Conservation (phyloP, 2,329 filamentous ascomycete genomes). For the Ceratocystis diversiconidia region DNA sequence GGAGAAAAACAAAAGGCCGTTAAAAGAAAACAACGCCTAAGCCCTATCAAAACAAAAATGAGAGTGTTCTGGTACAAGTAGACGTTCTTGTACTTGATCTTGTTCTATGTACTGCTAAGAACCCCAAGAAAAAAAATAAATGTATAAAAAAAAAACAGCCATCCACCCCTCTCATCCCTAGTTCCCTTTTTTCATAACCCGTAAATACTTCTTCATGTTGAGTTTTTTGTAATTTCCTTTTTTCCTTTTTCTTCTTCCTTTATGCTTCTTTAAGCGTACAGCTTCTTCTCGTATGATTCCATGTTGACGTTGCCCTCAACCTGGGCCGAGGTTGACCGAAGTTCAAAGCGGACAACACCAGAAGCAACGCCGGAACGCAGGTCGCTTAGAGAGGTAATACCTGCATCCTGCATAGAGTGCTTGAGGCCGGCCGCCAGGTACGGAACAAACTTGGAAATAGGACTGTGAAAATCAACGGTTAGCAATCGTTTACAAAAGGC, state of each 20-base stretch:
- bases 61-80: slow-evolving; percentile 5
- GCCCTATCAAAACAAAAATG: background rate
- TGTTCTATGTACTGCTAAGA: slow-evolving; percentile 10
- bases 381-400: slow-evolving; percentile 62
- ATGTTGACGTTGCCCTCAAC: slow-evolving; percentile 96
- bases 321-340: slow-evolving; percentile 86
- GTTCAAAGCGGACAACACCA: slow-evolving; percentile 77
- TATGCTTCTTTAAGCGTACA: slow-evolving; percentile 58
- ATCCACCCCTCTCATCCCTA: background rate
- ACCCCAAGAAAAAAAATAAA: background rate
- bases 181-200: slow-evolving; percentile 3
- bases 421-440: slow-evolving; percentile 92
- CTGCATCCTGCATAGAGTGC: slow-evolving; percentile 94
- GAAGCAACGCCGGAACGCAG: slow-evolving; percentile 61
- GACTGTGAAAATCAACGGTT: slow-evolving; percentile 33
- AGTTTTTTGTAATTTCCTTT: slow-evolving; percentile 5
- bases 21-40: background rate
- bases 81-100: slow-evolving; percentile 7
- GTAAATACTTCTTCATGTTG: slow-evolving; percentile 2
- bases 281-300: slow-evolving; percentile 99
- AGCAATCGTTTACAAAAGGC: slow-evolving; percentile 20
- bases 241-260: background rate
- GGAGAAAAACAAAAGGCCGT: background rate
- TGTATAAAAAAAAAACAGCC: slow-evolving; percentile 3
- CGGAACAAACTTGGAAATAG: slow-evolving; percentile 86